Percentiles rank a stretch among this genome's conserved stretches.
phyloP scores from a whole-genome alignment of 495 filamentous ascomycete genomes.

The Rostrohypoxylon terebratum region DNA sequence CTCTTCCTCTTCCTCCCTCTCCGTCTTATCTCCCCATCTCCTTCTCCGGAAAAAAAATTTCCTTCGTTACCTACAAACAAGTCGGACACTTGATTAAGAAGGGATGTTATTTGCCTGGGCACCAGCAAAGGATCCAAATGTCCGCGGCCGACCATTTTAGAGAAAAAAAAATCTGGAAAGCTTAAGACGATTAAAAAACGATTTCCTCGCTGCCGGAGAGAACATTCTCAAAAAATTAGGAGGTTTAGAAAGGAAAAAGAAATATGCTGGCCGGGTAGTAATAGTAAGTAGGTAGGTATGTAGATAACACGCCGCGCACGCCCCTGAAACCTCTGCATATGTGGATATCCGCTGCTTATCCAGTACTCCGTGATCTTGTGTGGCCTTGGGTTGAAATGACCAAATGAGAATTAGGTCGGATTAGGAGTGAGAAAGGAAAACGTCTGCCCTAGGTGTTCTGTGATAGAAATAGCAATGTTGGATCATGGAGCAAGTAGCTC shows the following conservation, averaged over 20 bases:
- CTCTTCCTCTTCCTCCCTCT: not conserved
- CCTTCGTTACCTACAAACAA: slow-evolving; percentile 26
- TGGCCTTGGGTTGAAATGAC: slow-evolving; percentile 21
- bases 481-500: slow-evolving; percentile 44
- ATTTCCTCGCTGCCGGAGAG: slow-evolving; percentile 42
- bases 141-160: slow-evolving; percentile 22
- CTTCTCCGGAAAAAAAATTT: not conserved
- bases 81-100: slow-evolving; percentile 1
- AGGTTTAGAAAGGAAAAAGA: slow-evolving; percentile 39
- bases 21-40: not conserved
- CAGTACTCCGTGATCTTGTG: slow-evolving; percentile 43
- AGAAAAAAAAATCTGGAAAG: slow-evolving; percentile 29
- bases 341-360: slow-evolving; percentile 39
- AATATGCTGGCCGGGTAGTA: slow-evolving; percentile 33
- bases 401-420: slow-evolving; percentile 22
- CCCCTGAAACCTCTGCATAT: slow-evolving; percentile 16
- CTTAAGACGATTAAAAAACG: slow-evolving; percentile 37
- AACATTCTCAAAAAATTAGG: slow-evolving; percentile 43
- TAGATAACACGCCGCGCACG: slow-evolving; percentile 24
- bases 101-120: slow-evolving; percentile 11
- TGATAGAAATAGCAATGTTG: slow-evolving; percentile 13
- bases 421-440: slow-evolving; percentile 14
- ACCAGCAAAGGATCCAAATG: slow-evolving; percentile 42
- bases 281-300: not conserved
- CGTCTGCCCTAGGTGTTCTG: slow-evolving; percentile 16